These are phyloP conservation scores for Colletotrichum camelliae DNA, from an alignment of 2,329 filamentous ascomycete genomes.

Conservation along the genomic window DNA sequence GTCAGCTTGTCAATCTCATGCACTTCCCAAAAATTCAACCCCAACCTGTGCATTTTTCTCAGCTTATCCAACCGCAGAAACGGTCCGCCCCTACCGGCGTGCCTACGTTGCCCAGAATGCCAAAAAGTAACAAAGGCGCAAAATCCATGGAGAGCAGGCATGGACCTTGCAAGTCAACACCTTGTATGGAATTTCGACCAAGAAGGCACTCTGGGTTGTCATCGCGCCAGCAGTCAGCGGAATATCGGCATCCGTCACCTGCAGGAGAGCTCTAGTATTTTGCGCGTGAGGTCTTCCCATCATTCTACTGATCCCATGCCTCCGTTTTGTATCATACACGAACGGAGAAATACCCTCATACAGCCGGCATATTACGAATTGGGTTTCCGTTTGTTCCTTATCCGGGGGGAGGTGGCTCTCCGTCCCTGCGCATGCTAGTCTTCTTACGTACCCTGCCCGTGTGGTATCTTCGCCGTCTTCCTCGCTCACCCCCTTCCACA, in stretches of 20 bases:
- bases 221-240: constrained; percentile 27
- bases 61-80: constrained; percentile 33
- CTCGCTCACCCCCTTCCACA: background rate
- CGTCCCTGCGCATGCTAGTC: background rate
- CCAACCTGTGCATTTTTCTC: constrained; percentile 8
- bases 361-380: background rate
- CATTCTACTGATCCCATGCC: background rate
- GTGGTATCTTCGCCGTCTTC: background rate
- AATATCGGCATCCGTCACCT: constrained; percentile 29
- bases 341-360: constrained; percentile 5
- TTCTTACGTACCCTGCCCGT: background rate
- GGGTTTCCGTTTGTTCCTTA: constrained; percentile 20
- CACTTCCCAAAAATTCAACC: constrained; percentile 16
- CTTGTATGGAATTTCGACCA: constrained; percentile 28
- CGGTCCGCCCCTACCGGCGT: constrained; percentile 48
- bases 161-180: background rate
- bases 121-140: constrained; percentile 28
- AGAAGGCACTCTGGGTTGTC: constrained; percentile 24
- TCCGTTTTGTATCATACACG: constrained; percentile 22
- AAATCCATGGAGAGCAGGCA: constrained; percentile 10
- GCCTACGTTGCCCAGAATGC: constrained; percentile 36
- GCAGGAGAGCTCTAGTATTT: background rate
- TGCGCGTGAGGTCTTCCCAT: constrained; percentile 5
- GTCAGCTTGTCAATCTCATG: constrained; percentile 14
- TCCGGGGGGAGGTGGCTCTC: constrained; percentile 4